Conservation (phyloP, 75 land plant species). For the Pinus taeda region DNA sequence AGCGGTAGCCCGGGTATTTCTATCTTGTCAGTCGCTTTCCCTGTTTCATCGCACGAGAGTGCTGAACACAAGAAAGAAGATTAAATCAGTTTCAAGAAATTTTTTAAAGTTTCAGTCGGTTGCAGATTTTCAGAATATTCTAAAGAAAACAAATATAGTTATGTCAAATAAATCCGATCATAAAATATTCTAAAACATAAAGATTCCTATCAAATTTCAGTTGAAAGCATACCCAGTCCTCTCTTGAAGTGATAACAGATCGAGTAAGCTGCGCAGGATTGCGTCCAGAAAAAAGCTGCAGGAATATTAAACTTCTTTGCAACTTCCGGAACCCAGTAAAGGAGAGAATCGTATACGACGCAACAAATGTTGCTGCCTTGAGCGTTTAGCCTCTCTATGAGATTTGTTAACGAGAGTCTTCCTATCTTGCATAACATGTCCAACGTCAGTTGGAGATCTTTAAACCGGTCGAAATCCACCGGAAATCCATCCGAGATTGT, state of each 20-base stretch:
- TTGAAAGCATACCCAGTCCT: background rate
- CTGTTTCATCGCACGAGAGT: too few relatives aligned
- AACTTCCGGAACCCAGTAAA: background rate
- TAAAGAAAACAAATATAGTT: too few relatives aligned
- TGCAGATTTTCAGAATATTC: too few relatives aligned
- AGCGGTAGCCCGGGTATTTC: too few relatives aligned
- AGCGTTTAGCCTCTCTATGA: slow-evolving; percentile 20
- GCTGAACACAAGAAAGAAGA: too few relatives aligned
- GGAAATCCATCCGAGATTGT: background rate
- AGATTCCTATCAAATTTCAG: too few relatives aligned
- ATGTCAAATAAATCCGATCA: too few relatives aligned
- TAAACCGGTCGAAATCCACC: background rate
- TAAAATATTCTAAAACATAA: too few relatives aligned
- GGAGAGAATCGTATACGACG: background rate
- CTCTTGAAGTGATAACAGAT: background rate
- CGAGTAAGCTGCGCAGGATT: background rate
- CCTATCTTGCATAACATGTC: background rate
- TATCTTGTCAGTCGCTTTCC: too few relatives aligned
- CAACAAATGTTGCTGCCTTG: slow-evolving; percentile 24
- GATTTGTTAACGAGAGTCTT: slow-evolving; percentile 6
- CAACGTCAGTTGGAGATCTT: too few relatives aligned
- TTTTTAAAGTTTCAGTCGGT: too few relatives aligned
- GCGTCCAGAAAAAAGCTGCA: background rate
- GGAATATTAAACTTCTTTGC: background rate
- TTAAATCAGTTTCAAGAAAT: too few relatives aligned